Evolutionary conservation across 129 eudicot genomes (phyloP).

Genomic region (Flaveria brownii): DNA sequence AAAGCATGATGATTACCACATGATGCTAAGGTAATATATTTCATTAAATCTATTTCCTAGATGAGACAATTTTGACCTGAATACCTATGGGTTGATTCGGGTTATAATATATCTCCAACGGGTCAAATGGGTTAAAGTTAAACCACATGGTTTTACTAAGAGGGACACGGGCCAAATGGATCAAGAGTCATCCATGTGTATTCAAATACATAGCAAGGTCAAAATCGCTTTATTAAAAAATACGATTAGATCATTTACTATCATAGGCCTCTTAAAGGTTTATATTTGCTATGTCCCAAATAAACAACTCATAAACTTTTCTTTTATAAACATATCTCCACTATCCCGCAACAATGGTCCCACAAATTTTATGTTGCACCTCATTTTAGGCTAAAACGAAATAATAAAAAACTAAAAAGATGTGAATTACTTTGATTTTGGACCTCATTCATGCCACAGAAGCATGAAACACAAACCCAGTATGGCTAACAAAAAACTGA

Average conservation of each 20-base stretch:
- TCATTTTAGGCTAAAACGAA: neutral
- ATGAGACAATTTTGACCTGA: neutral
- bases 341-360: neutral
- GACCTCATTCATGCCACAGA: neutral
- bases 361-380: neutral
- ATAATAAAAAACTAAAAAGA: neutral
- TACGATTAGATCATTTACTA: neutral
- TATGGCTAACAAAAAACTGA: neutral
- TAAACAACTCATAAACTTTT: neutral
- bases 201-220: neutral
- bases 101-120: neutral
- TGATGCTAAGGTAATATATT: constrained; percentile 66
- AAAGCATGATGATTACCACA: constrained; percentile 90
- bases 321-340: neutral
- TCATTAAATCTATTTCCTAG: neutral
- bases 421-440: constrained; percentile 3
- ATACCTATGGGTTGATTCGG: neutral
- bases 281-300: neutral
- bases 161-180: neutral
- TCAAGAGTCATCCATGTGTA: neutral
- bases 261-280: neutral
- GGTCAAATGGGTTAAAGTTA: neutral
- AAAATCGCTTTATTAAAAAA: neutral
- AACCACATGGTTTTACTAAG: neutral
- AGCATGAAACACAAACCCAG: neutral